Evolutionary conservation across 2,329 filamentous ascomycete species (phyloP), one percentile per base, ranked within the genome.

Genomic region (Periconia digitata): DNA sequence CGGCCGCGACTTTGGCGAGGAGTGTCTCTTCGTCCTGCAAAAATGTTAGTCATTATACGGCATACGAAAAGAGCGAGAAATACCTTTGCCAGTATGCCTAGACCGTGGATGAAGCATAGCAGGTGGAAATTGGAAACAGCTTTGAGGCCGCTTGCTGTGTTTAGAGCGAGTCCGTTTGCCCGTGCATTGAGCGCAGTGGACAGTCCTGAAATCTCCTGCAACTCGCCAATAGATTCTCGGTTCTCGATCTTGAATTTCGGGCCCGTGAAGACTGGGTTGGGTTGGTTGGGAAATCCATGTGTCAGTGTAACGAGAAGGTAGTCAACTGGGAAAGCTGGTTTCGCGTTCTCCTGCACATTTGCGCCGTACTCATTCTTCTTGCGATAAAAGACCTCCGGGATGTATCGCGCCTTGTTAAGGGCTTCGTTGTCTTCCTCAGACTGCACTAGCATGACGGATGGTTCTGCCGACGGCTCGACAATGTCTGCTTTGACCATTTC

Each of bases 401-500:
- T 95, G 67, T 99, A 99, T 61, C 92, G 83, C 20, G 87, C 85
- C 47, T 84, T 85, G 73, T 77, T 46, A 76, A 84, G 58, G 77
- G 69, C 84, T 55, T 91, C 87, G 43, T 92, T 88, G 60, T 96
- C 91, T 50, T 92, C 89, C 67, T 97, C 92, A 20, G 89, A 87
- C 53, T 92, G 90, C 4, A 99, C 94, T 39, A 99, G 83, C 92
- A 99, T 96, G 44, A 92, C 86, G 6, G 83, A 85, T 2, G 94
- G 94, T 55, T 97, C 92, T 23, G 92, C 92, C 8, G 91, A 97
- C 7, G 94, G 90, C 70, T 99, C 94, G 51, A 99, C 84, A 55
- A 99, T 92, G 62, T 97, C 90, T 34, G 94, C 92, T 54, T 89
- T 83, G 21, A 96, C 90, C 94, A 99, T 99, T 71, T 99, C 94